phyloP scores from a whole-genome alignment of 192 early-diverging fungal species.

The Linnemannia hyalina region DNA sequence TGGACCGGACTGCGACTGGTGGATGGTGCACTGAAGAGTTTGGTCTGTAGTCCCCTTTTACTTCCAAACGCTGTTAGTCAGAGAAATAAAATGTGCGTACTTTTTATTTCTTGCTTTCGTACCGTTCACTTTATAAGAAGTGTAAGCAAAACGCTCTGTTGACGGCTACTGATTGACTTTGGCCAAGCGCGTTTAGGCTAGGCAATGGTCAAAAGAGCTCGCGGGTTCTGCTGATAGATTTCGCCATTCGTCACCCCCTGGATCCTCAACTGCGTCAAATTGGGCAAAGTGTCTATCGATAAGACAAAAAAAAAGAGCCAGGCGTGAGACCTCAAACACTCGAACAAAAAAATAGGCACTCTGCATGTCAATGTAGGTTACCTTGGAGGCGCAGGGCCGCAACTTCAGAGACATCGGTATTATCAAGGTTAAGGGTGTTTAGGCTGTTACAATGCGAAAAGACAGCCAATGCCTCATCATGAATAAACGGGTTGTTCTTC shows the following conservation, averaged over 20 bases:
- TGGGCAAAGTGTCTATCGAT: constrained; percentile 24
- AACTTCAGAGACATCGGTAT: constrained; percentile 50
- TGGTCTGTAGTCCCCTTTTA: neutral
- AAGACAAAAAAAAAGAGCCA: neutral
- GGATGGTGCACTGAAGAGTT: neutral
- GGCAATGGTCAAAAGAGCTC: neutral
- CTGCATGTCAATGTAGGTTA: neutral
- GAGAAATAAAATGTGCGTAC: too few relatives aligned
- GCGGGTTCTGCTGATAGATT: constrained; percentile 34
- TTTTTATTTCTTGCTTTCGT: too few relatives aligned
- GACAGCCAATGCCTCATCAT: constrained; percentile 41
- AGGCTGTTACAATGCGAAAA: constrained; percentile 36
- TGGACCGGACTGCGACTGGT: neutral
- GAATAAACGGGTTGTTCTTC: constrained; percentile 37
- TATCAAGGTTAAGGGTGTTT: constrained; percentile 54
- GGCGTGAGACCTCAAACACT: neutral
- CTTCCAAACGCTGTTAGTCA: neutral
- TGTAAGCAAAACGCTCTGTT: too few relatives aligned
- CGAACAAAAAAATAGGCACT: neutral
- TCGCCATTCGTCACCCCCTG: constrained; percentile 42
- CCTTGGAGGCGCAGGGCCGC: constrained; percentile 25
- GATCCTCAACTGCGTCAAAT: constrained; percentile 35
- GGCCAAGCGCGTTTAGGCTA: neutral
- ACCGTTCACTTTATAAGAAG: too few relatives aligned
- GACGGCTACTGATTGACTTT: too few relatives aligned